Evolutionary conservation across 768 basidiomycete genomes (phyloP).

Genomic region (Pisolithus microcarpus): DNA sequence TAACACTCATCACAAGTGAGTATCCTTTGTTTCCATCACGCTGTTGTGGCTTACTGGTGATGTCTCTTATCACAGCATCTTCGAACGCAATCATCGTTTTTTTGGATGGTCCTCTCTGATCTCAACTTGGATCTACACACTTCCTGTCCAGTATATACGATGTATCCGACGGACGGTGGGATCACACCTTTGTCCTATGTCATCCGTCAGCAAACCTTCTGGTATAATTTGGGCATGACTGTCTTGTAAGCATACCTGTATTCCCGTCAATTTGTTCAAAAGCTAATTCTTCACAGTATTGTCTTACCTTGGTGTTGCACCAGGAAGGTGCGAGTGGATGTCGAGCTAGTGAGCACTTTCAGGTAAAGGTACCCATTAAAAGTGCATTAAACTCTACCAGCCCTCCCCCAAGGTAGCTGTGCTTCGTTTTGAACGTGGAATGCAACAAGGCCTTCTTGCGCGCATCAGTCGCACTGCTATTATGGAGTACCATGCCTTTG

Average conservation of each 20-base stretch:
- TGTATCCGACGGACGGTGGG: conserved; percentile 47
- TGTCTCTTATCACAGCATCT: conserved; percentile 40
- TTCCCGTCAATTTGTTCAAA: background rate
- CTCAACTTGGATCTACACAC: conserved; percentile 58
- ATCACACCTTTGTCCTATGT: conserved; percentile 46
- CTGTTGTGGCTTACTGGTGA: background rate
- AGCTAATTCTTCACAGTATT: conserved; percentile 36
- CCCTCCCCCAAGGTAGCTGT: conserved; percentile 76
- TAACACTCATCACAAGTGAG: conserved; percentile 75
- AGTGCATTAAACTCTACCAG: conserved; percentile 28
- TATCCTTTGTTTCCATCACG: conserved; percentile 2
- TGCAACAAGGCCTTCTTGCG: conserved; percentile 76
- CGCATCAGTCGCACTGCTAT: conserved; percentile 66
- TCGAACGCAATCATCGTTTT: conserved; percentile 76
- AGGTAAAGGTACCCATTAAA: background rate
- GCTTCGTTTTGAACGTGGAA: conserved; percentile 72
- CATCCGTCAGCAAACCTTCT: conserved; percentile 66
- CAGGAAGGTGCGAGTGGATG: conserved; percentile 63
- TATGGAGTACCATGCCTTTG: conserved; percentile 81
- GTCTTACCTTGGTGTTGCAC: conserved; percentile 71
- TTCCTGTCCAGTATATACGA: conserved; percentile 62
- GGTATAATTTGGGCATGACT: conserved; percentile 70
- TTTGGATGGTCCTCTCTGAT: conserved; percentile 64
- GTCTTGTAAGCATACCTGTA: conserved; percentile 44
- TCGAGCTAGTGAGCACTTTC: conserved; percentile 55